Base-by-base conservation (phyloP, 148 eudicot species). In the Amaranthus palmeri region DNA sequence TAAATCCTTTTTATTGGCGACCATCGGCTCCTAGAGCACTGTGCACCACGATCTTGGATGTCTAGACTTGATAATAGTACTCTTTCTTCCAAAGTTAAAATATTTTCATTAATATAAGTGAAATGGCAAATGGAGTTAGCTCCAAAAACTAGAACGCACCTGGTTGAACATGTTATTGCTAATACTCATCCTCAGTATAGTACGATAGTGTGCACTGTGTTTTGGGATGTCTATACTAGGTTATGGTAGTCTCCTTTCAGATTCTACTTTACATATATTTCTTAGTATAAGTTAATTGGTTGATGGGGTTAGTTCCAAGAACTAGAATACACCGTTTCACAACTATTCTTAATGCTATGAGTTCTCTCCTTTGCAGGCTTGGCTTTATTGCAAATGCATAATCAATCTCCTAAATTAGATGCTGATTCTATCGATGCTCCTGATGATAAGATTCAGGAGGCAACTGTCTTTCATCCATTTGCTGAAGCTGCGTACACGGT, bases 401-500 rank as follows among this genome's bases (percentile, higher is more conserved):
- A 69, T 41, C 78, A 79, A 67, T 56, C 71, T 68, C 81, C 88
- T 48, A 83, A 83, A 68, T 60, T 77, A 15, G 63, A 79, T 72
- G 82, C 82, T 70, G 81, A 67, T 54, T 83, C 77, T 55, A 67
- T 56, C 15, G 86, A 85, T 77, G 90, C 90, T 11, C 90, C 90
- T 41, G 79, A 76, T 7, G 89, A 83, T 15, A 73, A 67, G 69
- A 78, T 90, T 74, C 84, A 74, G 46, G 88, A 84, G 68, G 96
- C 96, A 64, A 54, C 76, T 56, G 40, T 65, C 43, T 82, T 79
- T 72, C 88, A 88, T 78, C 90, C 84, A 47, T 88, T 86, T 83
- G 96, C 92, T 70, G 92, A 90, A 83, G 96, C 92, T 60, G 90
- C 96, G 25, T 90, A 90, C 73, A 90, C 92, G 54, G 92, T 90